These are phyloP conservation scores for Penicillium concentricum DNA, from an alignment of 2,329 filamentous ascomycete genomes.

Conservation along the genomic window DNA sequence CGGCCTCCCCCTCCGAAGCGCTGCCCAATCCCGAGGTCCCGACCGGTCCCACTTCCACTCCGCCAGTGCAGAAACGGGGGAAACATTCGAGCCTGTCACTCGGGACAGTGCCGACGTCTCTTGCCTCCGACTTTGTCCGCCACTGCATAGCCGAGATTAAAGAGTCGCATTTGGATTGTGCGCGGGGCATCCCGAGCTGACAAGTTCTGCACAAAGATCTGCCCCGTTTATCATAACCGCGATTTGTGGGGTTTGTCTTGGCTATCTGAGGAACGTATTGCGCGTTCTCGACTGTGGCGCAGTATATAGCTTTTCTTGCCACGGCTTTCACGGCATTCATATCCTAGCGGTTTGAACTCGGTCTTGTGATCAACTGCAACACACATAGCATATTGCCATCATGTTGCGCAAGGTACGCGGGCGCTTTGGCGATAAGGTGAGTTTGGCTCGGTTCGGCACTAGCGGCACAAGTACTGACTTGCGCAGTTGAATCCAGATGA, in stretches of 20 bases:
- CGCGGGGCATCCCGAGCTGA: not conserved
- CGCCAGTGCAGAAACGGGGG: conserved; percentile 18
- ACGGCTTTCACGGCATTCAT: not conserved
- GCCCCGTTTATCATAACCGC: not conserved
- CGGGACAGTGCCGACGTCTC: conserved; percentile 6
- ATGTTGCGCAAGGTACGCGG: conserved; percentile 39
- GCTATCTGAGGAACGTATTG: not conserved
- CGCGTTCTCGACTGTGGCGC: conserved; percentile 23
- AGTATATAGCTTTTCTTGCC: conserved; percentile 19
- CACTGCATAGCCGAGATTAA: not conserved
- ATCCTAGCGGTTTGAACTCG: not conserved
- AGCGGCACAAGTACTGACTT: conserved; percentile 19
- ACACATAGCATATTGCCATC: not conserved
- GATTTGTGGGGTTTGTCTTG: conserved; percentile 3
- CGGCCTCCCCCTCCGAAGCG: conserved; percentile 18
- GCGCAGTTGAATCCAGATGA: conserved; percentile 59
- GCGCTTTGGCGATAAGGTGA: conserved; percentile 38
- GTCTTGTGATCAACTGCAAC: not conserved
- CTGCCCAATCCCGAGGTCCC: conserved; percentile 20
- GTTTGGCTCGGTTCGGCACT: conserved; percentile 14
- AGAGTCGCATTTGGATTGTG: not conserved
- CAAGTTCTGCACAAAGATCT: conserved; percentile 3
- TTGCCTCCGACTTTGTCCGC: conserved; percentile 3
- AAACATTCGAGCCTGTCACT: conserved; percentile 4
- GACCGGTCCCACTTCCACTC: conserved; percentile 17